Conservation (phyloP, 1,139 yeast genomes). For the Yamadazyma triangularis region DNA sequence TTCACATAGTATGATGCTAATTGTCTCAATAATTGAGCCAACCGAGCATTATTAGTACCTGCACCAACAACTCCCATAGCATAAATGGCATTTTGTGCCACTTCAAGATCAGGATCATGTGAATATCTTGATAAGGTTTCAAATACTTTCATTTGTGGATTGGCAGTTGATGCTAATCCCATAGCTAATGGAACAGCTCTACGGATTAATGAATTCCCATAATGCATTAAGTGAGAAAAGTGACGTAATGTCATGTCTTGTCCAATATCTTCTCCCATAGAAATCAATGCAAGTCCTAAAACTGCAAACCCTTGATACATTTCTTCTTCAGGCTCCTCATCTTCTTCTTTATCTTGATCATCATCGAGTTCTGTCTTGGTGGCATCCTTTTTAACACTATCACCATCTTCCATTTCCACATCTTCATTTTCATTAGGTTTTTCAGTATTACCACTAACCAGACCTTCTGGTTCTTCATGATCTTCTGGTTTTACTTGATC, state of each 20-base stretch:
- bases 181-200: slow-evolving; percentile 97
- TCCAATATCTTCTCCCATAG: slow-evolving; percentile 98
- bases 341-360: slow-evolving; percentile 22
- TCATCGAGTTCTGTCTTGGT: slow-evolving; percentile 10
- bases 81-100: slow-evolving; percentile 91
- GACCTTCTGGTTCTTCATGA: slow-evolving; percentile 9
- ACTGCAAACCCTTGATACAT: slow-evolving; percentile 87
- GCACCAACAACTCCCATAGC: slow-evolving; percentile 98
- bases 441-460: slow-evolving; percentile 8
- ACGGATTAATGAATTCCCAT: slow-evolving; percentile 87
- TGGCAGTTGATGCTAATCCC: slow-evolving; percentile 90
- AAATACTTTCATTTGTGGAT: slow-evolving; percentile 96
- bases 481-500: slow-evolving; percentile 23
- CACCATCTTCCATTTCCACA: slow-evolving; percentile 25
- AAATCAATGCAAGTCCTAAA: slow-evolving; percentile 87
- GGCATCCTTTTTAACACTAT: slow-evolving; percentile 20
- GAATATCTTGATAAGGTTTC: slow-evolving; percentile 95
- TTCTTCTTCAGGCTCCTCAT: slow-evolving; percentile 51
- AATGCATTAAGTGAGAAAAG: slow-evolving; percentile 96
- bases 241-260: slow-evolving; percentile 97
- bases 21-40: slow-evolving; percentile 92
- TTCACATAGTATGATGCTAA: slow-evolving; percentile 90
- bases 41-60: slow-evolving; percentile 97
- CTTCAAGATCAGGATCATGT: slow-evolving; percentile 92
- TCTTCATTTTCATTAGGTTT: slow-evolving; percentile 12